Evolutionary conservation across 805 yeast genomes (phyloP), one percentile per base, ranked within the genome.

Genomic region (Metschnikowia noctiluminum): DNA sequence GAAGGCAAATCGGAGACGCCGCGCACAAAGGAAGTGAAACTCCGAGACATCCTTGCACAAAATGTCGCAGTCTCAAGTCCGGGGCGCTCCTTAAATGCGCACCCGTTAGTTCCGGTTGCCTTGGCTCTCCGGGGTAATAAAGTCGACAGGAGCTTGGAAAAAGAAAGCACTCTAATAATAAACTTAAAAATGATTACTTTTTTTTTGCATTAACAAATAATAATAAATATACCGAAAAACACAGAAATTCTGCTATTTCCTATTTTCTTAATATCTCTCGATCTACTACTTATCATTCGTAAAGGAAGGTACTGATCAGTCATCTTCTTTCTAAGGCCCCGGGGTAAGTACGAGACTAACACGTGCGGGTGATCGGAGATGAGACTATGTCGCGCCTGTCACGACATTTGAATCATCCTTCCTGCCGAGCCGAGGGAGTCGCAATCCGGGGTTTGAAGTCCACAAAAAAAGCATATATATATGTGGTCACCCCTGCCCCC

Each of bases 361-460:
- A 14, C 30, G 35, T 15, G 30, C 50, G 50, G 46, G 28, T 35
- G 35, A 32, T 32, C 50, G 50, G 50, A 46, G 43, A 28, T 38
- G 31, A 38, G 16, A 9, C 26, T 35, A 31, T 27, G 38, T 14
- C 42, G 43, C 35, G 27, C 34, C 36, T 43, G 35, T 16, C 46
- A 36, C 50, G 50, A 41, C 46, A 41, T 42, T 46, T 41, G 46
- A 41, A 38, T 42, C 50, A 41, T 41, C 50, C 50, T 9, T 46
- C 38, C 45, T 13, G 36, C 46, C 50, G 46, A 40, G 36, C 36
- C 46, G 42, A 30, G 41, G 16, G 34, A 30, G 42, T 30, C 50
- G 45, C 43, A 41, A 15, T 40, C 48, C 50, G 53, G 53, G 48
- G 46, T 30, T 46, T 36, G 46, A 46, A 40, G 50, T 46, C 53